phyloP scores from a whole-genome alignment of 768 basidiomycete genomes.

The Albatrellus ellisii region DNA sequence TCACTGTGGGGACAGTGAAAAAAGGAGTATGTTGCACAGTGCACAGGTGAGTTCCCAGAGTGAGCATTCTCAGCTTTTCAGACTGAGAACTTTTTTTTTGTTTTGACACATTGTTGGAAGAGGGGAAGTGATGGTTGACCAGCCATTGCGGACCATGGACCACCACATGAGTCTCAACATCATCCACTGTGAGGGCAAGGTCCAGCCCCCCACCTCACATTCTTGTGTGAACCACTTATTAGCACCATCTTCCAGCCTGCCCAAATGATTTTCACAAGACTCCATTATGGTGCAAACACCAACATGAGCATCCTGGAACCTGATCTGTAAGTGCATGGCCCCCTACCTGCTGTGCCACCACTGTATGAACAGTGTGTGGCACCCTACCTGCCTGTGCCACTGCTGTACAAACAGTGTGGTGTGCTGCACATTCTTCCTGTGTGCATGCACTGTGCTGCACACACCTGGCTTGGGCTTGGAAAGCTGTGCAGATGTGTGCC shows the following conservation, averaged over 20 bases:
- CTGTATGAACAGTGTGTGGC: no score
- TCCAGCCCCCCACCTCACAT: constrained; percentile 22
- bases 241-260: constrained; percentile 39
- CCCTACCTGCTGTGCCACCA: no score
- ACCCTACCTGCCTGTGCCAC: no score
- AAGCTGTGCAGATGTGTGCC: no score
- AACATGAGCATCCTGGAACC: constrained; percentile 81
- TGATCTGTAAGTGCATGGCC: no score
- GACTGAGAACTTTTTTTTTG: background rate
- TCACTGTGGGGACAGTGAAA: constrained; percentile 63
- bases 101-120: no score
- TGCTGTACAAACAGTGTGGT: no score
- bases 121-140: constrained; percentile 69
- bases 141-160: constrained; percentile 84
- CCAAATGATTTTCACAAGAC: constrained; percentile 75
- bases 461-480: no score
- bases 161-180: constrained; percentile 95
- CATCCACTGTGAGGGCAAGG: constrained; percentile 92
- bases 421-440: no score
- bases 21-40: constrained; percentile 93
- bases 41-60: constrained; percentile 76
- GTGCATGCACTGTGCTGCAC: no score
- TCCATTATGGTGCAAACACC: constrained; percentile 69
- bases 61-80: no score
- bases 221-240: background rate